Percentiles rank a stretch among this genome's conserved stretches.
These are phyloP conservation scores for Carpinus fangiana DNA, from an alignment of 306 rosid genomes.

Conservation along the genomic window DNA sequence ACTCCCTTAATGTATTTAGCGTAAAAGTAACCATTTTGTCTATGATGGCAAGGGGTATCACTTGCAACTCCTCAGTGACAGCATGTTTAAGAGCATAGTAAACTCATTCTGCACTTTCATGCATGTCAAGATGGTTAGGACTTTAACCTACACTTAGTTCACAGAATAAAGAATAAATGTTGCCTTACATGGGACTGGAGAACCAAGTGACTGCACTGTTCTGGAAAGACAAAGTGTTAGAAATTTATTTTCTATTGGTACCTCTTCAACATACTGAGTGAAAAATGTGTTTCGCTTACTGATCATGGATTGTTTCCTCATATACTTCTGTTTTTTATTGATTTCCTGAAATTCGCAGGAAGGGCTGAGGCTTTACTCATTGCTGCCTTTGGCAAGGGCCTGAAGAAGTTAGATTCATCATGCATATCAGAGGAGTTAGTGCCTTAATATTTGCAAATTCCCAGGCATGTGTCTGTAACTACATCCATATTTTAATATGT, in stretches of 20 bases:
- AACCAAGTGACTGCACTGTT: background rate
- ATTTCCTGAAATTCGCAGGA: constrained; percentile 48
- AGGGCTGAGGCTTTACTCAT: constrained; percentile 96
- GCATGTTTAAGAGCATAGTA: background rate
- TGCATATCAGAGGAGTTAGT: constrained; percentile 32
- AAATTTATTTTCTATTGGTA: background rate
- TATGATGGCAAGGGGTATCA: background rate
- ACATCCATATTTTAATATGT: background rate
- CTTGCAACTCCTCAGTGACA: background rate
- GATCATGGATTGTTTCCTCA: background rate
- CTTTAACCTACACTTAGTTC: background rate
- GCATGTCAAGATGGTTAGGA: background rate
- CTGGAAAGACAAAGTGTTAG: background rate
- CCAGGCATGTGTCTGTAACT: background rate
- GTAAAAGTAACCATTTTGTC: background rate
- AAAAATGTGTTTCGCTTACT: background rate
- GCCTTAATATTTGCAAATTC: constrained; percentile 18
- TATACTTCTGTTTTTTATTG: constrained; percentile 5
- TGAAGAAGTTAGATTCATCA: constrained; percentile 37
- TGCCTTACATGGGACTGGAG: background rate
- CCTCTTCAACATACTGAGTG: background rate
- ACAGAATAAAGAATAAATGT: constrained; percentile 3
- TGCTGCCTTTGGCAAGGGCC: constrained; percentile 84
- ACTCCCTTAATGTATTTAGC: background rate
- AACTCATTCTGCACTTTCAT: background rate